Evolutionary conservation across 2,329 filamentous ascomycete species (phyloP), one percentile per base, ranked within the genome.

Genomic region (Botryotinia globosa): DNA sequence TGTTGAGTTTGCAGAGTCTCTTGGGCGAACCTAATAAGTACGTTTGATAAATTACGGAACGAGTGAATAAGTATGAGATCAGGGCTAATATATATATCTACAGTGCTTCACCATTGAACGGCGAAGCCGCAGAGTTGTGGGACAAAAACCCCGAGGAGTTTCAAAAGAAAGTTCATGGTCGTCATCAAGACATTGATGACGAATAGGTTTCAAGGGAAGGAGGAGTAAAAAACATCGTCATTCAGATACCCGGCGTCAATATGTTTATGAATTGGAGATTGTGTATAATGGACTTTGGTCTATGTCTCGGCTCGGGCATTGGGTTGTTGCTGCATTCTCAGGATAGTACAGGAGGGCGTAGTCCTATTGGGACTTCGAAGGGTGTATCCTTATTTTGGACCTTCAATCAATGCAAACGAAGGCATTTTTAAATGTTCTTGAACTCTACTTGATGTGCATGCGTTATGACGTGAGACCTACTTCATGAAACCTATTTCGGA

Each of bases 21-120:
- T 87, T 99, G 45, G 96, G 95, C 39, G 96, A 99, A 84, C 96
- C 96, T 51, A 99, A 99, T 85, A 99, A 99, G 96, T 98, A 85
- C 83, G 92, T 68, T 56, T 68, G 16, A 62, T 22, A n/a, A 18
- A 42, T 45, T 3, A 42, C 14, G 37, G 10, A 1, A 68, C 9
- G 25, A 18, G 39, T 59, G 4, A 51, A 63, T n/a, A n/a, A 66
- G 51, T 51, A 42, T 29, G 34, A 44, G 59, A 51, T 58, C 32
- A 20, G 7, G 5, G 37, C 51, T 65, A 59, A 77, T 80, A 81
- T 74, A 81, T 74, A 22, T 45, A 48, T 29, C n/a, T 32, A 73
- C 75, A 98, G 95, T 82, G 90, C 96, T 73, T 97, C 94, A 77
- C 96, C 96, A 3, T 86, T 99, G 76, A 99, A 99, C 79, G 97